These are phyloP conservation scores for Pseudonitzschia multiseries DNA, from an alignment of 108 stramenopile genomes.

Conservation along the genomic window DNA sequence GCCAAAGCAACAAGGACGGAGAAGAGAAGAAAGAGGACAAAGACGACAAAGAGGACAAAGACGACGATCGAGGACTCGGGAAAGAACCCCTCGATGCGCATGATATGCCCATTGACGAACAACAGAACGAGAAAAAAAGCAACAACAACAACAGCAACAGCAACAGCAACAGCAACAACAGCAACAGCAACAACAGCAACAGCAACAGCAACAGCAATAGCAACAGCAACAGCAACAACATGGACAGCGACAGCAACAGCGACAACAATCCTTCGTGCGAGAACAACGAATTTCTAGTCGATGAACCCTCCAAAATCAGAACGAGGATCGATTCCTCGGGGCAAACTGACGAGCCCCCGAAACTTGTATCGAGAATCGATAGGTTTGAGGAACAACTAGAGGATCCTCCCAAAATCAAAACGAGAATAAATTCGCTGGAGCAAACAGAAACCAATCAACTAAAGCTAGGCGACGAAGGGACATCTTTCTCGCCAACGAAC, in stretches of 20 bases:
- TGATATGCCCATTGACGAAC: background rate
- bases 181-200: constrained; percentile 9
- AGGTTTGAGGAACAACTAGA: background rate
- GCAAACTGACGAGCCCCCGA: constrained; percentile 11
- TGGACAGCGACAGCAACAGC: too few relatives aligned
- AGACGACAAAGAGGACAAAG: background rate
- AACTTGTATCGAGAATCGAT: too few relatives aligned
- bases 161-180: background rate
- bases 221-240: too few relatives aligned
- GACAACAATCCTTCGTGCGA: too few relatives aligned
- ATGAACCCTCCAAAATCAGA: background rate
- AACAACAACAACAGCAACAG: constrained; percentile 1
- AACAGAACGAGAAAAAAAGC: background rate
- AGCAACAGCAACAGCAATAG: background rate
- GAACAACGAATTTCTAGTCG: background rate
- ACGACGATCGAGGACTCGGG: background rate
- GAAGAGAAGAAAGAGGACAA: constrained; percentile 6
- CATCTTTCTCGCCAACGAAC: background rate
- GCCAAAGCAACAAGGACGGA: background rate
- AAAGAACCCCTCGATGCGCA: background rate
- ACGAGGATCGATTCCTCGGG: background rate
- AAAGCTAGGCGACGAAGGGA: constrained; percentile 3
- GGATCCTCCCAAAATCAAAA: constrained; percentile 13
- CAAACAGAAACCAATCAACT: background rate
- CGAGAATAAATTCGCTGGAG: background rate